These are phyloP conservation scores for Extremus antarcticus DNA, from an alignment of 495 filamentous ascomycete species.

Conservation along the genomic window DNA sequence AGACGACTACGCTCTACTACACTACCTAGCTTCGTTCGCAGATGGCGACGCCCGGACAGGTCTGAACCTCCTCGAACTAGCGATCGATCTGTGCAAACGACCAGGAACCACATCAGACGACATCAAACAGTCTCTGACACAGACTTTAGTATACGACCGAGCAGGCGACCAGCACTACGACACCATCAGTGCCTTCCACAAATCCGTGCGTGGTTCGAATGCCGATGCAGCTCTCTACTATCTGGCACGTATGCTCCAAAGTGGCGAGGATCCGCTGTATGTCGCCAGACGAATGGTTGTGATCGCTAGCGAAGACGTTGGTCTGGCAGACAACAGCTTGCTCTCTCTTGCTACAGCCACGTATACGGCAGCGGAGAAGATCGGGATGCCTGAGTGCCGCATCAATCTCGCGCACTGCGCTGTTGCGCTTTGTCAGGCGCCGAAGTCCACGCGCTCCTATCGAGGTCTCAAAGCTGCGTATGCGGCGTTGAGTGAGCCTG, in stretches of 20 bases:
- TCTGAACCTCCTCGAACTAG: slow-evolving; percentile 82
- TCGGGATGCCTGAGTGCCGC: slow-evolving; percentile 88
- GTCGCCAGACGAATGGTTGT: slow-evolving; percentile 87
- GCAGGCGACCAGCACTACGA: slow-evolving; percentile 94
- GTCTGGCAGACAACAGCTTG: slow-evolving; percentile 79
- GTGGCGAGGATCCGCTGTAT: slow-evolving; percentile 86
- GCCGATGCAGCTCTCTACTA: slow-evolving; percentile 87
- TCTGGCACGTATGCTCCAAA: slow-evolving; percentile 89
- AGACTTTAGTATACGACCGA: slow-evolving; percentile 88
- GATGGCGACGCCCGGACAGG: slow-evolving; percentile 89
- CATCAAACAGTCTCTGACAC: slow-evolving; percentile 71
- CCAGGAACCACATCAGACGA: slow-evolving; percentile 43
- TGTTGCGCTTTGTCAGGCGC: slow-evolving; percentile 69
- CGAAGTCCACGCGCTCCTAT: slow-evolving; percentile 81
- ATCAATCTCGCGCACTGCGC: slow-evolving; percentile 84
- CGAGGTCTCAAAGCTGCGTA: slow-evolving; percentile 69
- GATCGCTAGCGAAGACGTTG: slow-evolving; percentile 83
- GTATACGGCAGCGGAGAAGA: slow-evolving; percentile 73
- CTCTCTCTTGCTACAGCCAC: slow-evolving; percentile 73
- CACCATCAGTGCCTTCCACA: slow-evolving; percentile 93
- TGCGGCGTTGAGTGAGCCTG: slow-evolving; percentile 63
- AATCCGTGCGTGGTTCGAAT: slow-evolving; percentile 78
- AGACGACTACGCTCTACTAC: slow-evolving; percentile 49
- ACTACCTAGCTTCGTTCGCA: slow-evolving; percentile 72
- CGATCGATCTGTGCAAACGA: slow-evolving; percentile 52